Conservation (phyloP, 2,329 filamentous ascomycete genomes). For the Alternaria incomplexa region DNA sequence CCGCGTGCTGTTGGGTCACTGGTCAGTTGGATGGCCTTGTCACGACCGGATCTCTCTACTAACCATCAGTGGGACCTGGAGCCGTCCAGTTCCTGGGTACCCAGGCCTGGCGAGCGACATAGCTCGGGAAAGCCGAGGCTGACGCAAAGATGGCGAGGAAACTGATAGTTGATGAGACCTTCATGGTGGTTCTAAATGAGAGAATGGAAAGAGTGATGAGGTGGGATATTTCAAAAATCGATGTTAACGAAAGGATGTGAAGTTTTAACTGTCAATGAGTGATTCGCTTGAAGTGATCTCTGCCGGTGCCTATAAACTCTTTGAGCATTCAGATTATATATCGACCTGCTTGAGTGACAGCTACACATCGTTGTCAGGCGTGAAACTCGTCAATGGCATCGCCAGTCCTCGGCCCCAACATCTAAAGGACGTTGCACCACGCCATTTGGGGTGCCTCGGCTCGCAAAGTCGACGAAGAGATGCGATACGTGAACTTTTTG, state of each 20-base stretch:
- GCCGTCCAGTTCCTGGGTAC: conserved; percentile 3
- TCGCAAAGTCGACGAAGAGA: neutral
- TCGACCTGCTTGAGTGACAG: neutral
- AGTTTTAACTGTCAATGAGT: neutral
- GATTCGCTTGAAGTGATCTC: neutral
- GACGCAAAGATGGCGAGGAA: neutral
- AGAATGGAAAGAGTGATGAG: neutral
- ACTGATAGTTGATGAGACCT: neutral
- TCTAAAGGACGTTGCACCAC: neutral
- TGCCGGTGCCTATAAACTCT: neutral
- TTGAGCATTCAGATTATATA: neutral
- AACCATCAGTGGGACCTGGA: conserved; percentile 10
- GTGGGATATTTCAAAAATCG: neutral
- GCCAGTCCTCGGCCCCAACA: neutral
- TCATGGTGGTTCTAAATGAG: neutral
- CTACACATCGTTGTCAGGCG: neutral
- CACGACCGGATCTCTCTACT: neutral
- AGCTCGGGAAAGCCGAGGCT: conserved; percentile 6
- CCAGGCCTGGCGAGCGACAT: conserved; percentile 8
- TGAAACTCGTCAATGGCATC: neutral
- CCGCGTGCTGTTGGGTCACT: neutral
- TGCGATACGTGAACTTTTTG: conserved; percentile 1
- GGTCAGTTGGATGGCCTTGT: neutral
- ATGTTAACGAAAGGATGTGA: neutral
- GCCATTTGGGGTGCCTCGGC: neutral